Base-by-base conservation (phyloP, 177 flowering plant species). In the Vitis hybrid region DNA sequence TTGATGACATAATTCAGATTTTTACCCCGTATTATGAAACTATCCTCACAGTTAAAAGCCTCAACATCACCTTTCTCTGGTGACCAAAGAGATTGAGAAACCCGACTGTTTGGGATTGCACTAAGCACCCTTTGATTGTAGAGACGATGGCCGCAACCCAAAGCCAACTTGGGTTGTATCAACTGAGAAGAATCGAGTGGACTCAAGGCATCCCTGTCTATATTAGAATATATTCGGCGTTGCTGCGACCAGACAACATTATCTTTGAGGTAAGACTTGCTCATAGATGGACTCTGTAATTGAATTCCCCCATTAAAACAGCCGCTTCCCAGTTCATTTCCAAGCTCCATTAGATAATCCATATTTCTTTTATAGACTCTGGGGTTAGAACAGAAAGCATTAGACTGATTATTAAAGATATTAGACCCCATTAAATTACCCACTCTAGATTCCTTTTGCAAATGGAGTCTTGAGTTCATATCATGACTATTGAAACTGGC, bases 191-290 rank as follows among this genome's bases (percentile, higher is more conserved):
- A 74, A 55, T 72, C 67, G 11, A 57, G 52, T 8, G 81, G 60
- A 65, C 60, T 63, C 50, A 71, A 58, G 19, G 64, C 49, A 10
- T 62, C 72, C 40, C 57, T 65, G 1, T 56, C 76, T 23, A 67
- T 77, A 57, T 10, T 51, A 64, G 40, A 55, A 71, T 68, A 60
- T 58, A 62, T 49, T 18, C 73, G 69, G 58, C 19, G 54, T 61
- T 48, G 57, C 56, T 69, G 76, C 19, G 79, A 26, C 48, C 50
- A 40, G 23, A 60, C 56, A 34, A 48, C 52, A 48, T 51, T 59
- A 52, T 75, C 80, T 63, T 62, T 50, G 52, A 64, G 5, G 65
- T 48, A 64, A 64, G 80, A 75, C 67, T 76, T 49, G 40, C 14
- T 23, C 8, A 21, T 5, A 48, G 61, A 62, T 52, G 67, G 17